A percentile compares a stretch with the other conserved stretches of the same genome.
These are phyloP conservation scores for Penicillium robsamsonii DNA, from an alignment of 495 filamentous ascomycete species.

Conservation along the genomic window DNA sequence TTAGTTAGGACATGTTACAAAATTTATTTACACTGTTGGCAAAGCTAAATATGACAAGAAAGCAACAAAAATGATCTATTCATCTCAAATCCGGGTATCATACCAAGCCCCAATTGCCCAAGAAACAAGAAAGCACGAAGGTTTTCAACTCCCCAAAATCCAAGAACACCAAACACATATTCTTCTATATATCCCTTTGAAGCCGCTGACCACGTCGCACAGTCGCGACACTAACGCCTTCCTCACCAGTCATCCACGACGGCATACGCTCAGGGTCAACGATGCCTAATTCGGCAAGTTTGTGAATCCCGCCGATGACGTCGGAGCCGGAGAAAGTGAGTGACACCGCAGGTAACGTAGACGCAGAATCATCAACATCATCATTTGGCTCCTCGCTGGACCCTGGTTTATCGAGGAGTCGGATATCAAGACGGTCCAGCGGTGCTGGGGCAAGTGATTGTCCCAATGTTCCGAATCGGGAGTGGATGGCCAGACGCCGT, in stretches of 20 bases:
- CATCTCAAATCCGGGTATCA: constrained; percentile 16
- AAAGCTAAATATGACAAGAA: not conserved
- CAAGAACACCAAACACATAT: constrained; percentile 1
- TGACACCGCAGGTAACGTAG: constrained; percentile 41
- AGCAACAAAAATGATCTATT: not conserved
- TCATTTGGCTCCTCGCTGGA: constrained; percentile 19
- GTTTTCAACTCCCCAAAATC: constrained; percentile 3
- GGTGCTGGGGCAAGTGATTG: constrained; percentile 26
- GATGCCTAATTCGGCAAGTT: constrained; percentile 70
- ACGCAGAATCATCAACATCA: constrained; percentile 6
- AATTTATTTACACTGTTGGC: not conserved
- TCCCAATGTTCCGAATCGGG: constrained; percentile 42
- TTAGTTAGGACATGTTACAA: not conserved
- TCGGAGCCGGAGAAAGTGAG: constrained; percentile 71
- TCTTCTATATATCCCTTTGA: constrained; percentile 20
- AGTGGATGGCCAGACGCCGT: constrained; percentile 57
- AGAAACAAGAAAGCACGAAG: not conserved
- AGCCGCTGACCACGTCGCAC: constrained; percentile 59
- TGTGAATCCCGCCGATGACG: constrained; percentile 76
- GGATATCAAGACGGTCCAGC: constrained; percentile 35
- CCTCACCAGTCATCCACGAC: constrained; percentile 89
- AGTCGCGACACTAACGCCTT: constrained; percentile 68
- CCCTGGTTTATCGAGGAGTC: constrained; percentile 31
- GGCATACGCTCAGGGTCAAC: constrained; percentile 76
- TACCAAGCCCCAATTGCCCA: not conserved